Evolutionary conservation across 2,329 filamentous ascomycete species (phyloP).

Genomic region (Monosporascus sp.): DNA sequence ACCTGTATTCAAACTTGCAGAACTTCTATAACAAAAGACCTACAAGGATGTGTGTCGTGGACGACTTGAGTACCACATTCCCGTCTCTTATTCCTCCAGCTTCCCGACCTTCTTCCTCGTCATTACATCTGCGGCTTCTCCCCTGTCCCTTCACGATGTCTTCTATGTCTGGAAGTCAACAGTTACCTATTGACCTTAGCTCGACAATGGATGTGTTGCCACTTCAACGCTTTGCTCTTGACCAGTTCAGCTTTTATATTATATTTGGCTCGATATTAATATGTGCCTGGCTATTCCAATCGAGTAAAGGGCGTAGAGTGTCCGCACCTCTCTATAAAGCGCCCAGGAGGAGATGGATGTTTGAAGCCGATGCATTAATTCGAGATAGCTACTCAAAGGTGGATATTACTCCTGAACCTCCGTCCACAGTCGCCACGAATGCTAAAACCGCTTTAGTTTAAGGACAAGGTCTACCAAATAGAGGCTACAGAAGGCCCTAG

Average conservation of each 20-base stretch:
- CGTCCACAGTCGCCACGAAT: background rate
- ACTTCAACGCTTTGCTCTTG: background rate
- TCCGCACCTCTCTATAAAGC: conserved; percentile 43
- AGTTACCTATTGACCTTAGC: background rate
- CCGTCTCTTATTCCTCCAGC: background rate
- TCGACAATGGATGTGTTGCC: background rate
- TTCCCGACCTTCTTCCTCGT: background rate
- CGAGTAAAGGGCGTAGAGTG: conserved; percentile 25
- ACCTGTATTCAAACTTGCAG: background rate
- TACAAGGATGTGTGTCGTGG: background rate
- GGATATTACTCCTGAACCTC: background rate
- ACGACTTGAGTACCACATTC: background rate
- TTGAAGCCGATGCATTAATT: conserved; percentile 41
- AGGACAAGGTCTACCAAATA: conserved; percentile 45
- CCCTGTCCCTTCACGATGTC: background rate
- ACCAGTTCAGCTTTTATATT: conserved; percentile 35
- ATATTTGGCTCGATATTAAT: conserved; percentile 31
- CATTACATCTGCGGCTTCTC: background rate
- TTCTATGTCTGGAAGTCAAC: background rate
- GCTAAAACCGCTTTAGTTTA: conserved; percentile 31
- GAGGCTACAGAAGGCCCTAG: conserved; percentile 45
- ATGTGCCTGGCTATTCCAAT: conserved; percentile 33
- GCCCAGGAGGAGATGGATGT: conserved; percentile 44
- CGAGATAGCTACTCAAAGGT: conserved; percentile 46
- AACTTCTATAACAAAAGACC: background rate